Evolutionary conservation across 768 basidiomycete genomes (phyloP), one percentile per base, ranked within the genome.

Genomic region (Tremella yokohamensis): DNA sequence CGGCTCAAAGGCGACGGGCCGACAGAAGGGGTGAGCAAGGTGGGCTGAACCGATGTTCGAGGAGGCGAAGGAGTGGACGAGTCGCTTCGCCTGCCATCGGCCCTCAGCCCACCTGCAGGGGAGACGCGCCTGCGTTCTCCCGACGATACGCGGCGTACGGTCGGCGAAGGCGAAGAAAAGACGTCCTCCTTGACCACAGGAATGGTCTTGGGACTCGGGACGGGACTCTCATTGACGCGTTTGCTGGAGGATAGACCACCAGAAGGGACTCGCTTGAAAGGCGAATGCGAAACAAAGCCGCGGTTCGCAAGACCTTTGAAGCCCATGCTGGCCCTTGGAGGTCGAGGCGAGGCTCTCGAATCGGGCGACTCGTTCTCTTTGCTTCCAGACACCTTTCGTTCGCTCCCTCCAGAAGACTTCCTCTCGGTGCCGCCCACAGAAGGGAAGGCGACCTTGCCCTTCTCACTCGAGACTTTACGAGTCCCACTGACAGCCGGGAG

Each of bases 281-380:
- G 75, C 9, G 66, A 68, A 38, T 65, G 60, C 8, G 66, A 64
- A 2, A 76, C 75, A 24, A 66, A 57, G 39, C 52, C 65, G 9
- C 58, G 61, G 34, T 66, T 63, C n/a, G 72, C 72, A n/a, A 76
- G 57, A 34, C 65, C 68, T 29, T 68, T 70, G 34, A 74, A 57
- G 13, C 69, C 72, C 58, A 64, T 67, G 20, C 63, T 66, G 13
- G 61, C 52, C 40, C 70, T 54, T 12, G 75, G 71, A 8, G 56
- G 55, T 40, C 65, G 48, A 38, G 63, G 66, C 2, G 52, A 48
- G 0, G 61, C 20, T 54, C 67, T 59, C 1, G 65, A 54, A 52
- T 65, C 64, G 1, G 73, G 69, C 2, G 60, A 63, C 39, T 67
- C 63, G 40, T 72, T 69, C 58, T 72, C 69, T 34, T 70, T 70